Conservation (phyloP, 257 asterid species). For the Haberlea rhodopensis region DNA sequence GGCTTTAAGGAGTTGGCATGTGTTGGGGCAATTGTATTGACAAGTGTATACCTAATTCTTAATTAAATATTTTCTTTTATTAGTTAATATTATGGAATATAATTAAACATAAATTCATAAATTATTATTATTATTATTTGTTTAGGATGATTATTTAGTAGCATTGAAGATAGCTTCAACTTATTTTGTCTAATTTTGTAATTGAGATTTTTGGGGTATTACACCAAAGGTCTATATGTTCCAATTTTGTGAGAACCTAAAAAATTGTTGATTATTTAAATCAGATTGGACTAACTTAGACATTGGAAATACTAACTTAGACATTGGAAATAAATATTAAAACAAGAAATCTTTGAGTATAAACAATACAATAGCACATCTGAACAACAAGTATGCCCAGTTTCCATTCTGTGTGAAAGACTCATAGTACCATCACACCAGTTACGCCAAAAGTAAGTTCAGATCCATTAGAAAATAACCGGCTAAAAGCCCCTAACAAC, state of each 20-base stretch:
- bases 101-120: too few relatives aligned
- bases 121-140: too few relatives aligned
- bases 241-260: conserved; percentile 68
- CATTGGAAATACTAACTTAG: conserved; percentile 2
- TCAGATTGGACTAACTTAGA: conserved; percentile 9
- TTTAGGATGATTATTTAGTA: too few relatives aligned
- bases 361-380: conserved; percentile 9
- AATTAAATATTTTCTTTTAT: too few relatives aligned
- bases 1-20: too few relatives aligned
- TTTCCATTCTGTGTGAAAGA: conserved; percentile 1
- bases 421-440: conserved; percentile 6
- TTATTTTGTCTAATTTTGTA: too few relatives aligned
- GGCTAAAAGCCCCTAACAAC: background rate
- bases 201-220: too few relatives aligned
- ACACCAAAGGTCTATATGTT: conserved; percentile 81
- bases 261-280: conserved; percentile 19
- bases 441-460: conserved; percentile 3
- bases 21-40: too few relatives aligned
- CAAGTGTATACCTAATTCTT: too few relatives aligned
- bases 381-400: background rate
- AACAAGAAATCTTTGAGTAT: background rate
- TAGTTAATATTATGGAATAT: too few relatives aligned
- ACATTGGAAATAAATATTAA: conserved; percentile 15
- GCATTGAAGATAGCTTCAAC: too few relatives aligned
- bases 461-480: background rate